Base-by-base conservation (phyloP, 1,139 yeast genomes). In the Lodderomyces oxycetoniae region DNA sequence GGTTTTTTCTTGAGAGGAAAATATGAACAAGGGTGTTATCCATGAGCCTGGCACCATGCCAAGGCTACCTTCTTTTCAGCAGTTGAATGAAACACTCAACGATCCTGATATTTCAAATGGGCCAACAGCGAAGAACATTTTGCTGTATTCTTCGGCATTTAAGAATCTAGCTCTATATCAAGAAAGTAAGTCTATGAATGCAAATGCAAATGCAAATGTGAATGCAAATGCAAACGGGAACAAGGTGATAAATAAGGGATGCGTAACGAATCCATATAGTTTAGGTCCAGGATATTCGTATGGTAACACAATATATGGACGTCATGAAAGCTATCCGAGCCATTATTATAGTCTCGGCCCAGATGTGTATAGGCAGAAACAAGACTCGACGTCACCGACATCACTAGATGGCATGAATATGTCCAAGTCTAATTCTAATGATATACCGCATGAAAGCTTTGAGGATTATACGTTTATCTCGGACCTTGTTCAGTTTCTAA, bases 21-120 rank as follows among this genome's bases (percentile, higher is more conserved):
- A 7, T 19, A 42, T 40, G 43, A 42, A 34, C 30, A 33, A 35
- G 16, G 27, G 35, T 21, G 37, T 17, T 23, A 26, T 26, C 20
- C 32, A 41, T 15, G 33, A 35, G 15, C 21, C 37, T 10, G 28
- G 31, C 8, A 13, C 37, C 10, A 29, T 40, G 34, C 40, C 46
- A 7, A 40, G 44, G 31, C 40, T 42, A 28, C 47, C 47, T 5
- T 44, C 47, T 5, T 42, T 44, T 30, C 47, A 43, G 27, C 46
- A 44, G 28, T 39, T 44, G 26, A 39, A 37, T 27, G 39, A 39
- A 30, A 40, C 43, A 13, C 34, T 42, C 19, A 33, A 38, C 20
- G 35, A 42, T 21, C 37, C 42, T 19, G 42, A 40, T 5, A 5
- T 20, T 13, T 13, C 9, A 3, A 27, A 8, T 10, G 22, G 3